Evolutionary conservation across 1,139 yeast species (phyloP), one percentile per base, ranked within the genome.

Genomic region (Debaryomyces robertsiae): DNA sequence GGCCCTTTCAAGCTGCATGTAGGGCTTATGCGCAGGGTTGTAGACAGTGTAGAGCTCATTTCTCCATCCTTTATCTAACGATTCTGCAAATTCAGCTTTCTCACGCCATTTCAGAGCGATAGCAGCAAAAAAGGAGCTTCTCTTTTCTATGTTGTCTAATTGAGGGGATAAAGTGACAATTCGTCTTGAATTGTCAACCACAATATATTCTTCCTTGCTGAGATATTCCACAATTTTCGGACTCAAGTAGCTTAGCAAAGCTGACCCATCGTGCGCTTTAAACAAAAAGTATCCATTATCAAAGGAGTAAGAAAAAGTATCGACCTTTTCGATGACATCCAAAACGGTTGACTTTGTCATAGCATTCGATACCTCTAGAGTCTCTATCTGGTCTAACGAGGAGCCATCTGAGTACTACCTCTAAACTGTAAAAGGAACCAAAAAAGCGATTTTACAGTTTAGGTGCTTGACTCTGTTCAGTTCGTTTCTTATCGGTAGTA

Each of bases 41-140:
- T 82, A 88, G 3, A 91, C 79, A 0, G 84, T 74, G 61, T 89
- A 93, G 30, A 79, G 70, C 62, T 93, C 98, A 57, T 86, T 63
- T 56, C 98, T 74, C 98, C 98, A 93, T 2, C 96, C 96, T 42
- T 73, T 65, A 22, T 55, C 55, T 43, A 73, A 57, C 4, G 79
- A 61, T 1, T 72, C 69, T 2, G 67, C 67, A 42, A 81, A 77
- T 10, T 53, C 53, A 1, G 61, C 55, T 1, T 50, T 30, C 0
- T 56, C 47, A 31, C 73, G 66, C 78, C 86, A 77, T 10, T 51
- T 39, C 0, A 36, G 33, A 1, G 81, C 84, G 1, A 84, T 51
- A 9, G 48, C 44, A 0, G 63, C 73, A 43, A 87, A 65, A 1
- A 73, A 68, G 2, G 46, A 48, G 43, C 67, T 73, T 45, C 93